These are phyloP conservation scores for Macrolepiota dolichaula DNA, from an alignment of 768 basidiomycete genomes.

Conservation along the genomic window DNA sequence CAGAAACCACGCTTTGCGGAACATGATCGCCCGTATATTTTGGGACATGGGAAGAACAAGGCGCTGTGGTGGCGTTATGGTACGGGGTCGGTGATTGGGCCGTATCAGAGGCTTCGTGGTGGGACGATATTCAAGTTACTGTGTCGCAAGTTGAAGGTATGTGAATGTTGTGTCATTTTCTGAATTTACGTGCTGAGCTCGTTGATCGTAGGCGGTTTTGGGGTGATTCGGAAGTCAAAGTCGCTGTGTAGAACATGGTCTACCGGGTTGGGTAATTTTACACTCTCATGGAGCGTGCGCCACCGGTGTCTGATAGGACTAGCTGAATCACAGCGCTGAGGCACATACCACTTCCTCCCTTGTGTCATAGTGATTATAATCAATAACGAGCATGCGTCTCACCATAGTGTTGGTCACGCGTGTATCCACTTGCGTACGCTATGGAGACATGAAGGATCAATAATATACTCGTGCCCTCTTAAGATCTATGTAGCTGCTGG, in stretches of 20 bases:
- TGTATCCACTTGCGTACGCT: too few relatives aligned
- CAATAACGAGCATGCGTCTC: too few relatives aligned
- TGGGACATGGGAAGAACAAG: not conserved
- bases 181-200: not conserved
- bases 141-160: not conserved
- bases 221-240: not conserved
- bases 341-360: too few relatives aligned
- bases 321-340: too few relatives aligned
- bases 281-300: too few relatives aligned
- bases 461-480: too few relatives aligned
- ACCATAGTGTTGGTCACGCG: too few relatives aligned
- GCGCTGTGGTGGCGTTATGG: not conserved
- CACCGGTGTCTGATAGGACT: too few relatives aligned
- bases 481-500: too few relatives aligned
- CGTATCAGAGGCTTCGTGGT: not conserved
- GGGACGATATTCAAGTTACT: not conserved
- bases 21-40: not conserved
- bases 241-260: not conserved
- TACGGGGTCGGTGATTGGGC: not conserved
- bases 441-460: too few relatives aligned
- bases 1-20: not conserved
- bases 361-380: too few relatives aligned
- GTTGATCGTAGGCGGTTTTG: not conserved
- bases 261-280: too few relatives aligned
- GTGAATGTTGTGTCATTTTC: not conserved